Evolutionary conservation across 345 rosid species (phyloP).

Genomic region (Hibiscus trionum): DNA sequence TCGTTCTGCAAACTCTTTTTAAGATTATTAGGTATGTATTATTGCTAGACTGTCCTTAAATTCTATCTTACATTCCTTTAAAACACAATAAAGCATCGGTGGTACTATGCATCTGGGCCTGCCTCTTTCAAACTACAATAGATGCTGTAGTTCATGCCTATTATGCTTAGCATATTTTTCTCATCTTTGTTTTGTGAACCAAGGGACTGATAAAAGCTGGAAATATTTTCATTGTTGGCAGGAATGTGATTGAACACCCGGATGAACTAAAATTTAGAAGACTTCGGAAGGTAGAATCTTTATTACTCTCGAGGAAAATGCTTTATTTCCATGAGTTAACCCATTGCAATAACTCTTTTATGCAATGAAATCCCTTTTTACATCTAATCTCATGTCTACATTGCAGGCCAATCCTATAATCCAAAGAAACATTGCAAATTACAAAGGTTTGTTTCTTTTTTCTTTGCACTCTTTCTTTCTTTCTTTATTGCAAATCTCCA

Average conservation of each 20-base stretch:
- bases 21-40: slow-evolving; percentile 60
- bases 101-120: neutral
- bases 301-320: neutral
- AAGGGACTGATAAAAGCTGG: slow-evolving; percentile 6
- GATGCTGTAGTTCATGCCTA: neutral
- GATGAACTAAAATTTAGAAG: slow-evolving; percentile 59
- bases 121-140: neutral
- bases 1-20: slow-evolving; percentile 52
- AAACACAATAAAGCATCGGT: neutral
- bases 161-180: neutral
- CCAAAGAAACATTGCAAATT: slow-evolving; percentile 51
- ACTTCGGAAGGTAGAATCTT: slow-evolving; percentile 59
- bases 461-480: neutral
- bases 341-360: neutral
- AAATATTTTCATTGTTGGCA: slow-evolving; percentile 19
- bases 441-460: slow-evolving; percentile 39
- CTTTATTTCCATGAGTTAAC: neutral
- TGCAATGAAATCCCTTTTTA: neutral
- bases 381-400: neutral
- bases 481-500: too few relatives aligned
- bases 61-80: neutral
- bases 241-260: slow-evolving; percentile 83
- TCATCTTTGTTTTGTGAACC: neutral
- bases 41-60: neutral
- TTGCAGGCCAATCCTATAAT: slow-evolving; percentile 77